phyloP scores from a whole-genome alignment of 495 filamentous ascomycete genomes.

The Aspergillus biplanus region DNA sequence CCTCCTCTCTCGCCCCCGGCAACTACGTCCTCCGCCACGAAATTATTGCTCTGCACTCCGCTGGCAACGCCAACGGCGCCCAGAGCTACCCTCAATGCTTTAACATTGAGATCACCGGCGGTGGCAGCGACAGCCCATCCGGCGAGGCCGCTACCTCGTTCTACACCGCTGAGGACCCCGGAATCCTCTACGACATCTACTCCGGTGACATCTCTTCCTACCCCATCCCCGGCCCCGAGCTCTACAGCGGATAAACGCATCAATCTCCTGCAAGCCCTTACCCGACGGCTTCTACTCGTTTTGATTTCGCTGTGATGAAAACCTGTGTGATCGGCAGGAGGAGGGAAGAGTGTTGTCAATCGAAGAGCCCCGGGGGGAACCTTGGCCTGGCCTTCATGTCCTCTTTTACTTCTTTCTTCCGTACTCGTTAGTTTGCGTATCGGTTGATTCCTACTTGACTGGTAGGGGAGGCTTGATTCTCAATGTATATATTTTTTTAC shows the following conservation, averaged over 20 bases:
- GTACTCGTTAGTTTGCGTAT: not conserved
- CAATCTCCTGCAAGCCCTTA: not conserved
- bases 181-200: conserved; percentile 1
- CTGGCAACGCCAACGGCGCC: conserved; percentile 51
- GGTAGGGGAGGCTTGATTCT: not conserved
- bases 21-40: conserved; percentile 72
- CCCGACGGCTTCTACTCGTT: not conserved
- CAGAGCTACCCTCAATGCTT: conserved; percentile 72
- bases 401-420: not conserved
- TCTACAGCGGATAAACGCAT: conserved; percentile 34
- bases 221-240: not conserved
- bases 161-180: not conserved
- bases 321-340: too few species aligned
- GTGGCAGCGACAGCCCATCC: conserved; percentile 36
- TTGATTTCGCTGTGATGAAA: not conserved
- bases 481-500: not conserved
- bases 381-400: not conserved
- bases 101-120: conserved; percentile 63
- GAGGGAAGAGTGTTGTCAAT: not conserved
- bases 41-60: conserved; percentile 66
- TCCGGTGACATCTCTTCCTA: not conserved
- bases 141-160: not conserved
- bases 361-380: not conserved
- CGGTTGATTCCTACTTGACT: not conserved
- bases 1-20: conserved; percentile 56